Percentiles rank a stretch among this genome's conserved stretches.
These are phyloP conservation scores for Phaseolus lunatus DNA, from an alignment of 306 rosid species.

Conservation along the genomic window DNA sequence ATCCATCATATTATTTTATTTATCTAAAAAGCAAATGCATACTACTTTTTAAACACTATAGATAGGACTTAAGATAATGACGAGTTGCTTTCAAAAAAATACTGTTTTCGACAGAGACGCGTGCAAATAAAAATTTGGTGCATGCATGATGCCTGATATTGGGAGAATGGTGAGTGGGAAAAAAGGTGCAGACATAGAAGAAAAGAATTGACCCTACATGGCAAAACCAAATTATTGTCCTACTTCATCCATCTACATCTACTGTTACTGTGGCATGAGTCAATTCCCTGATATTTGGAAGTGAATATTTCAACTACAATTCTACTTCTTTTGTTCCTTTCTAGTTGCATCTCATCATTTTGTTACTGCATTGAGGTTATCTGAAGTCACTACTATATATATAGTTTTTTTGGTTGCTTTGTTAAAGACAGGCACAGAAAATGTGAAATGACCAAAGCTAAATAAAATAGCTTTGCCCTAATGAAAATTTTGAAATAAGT, in stretches of 20 bases:
- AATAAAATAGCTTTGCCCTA: too few relatives aligned
- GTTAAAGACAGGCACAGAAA: too few relatives aligned
- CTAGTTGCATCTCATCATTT: constrained; percentile 3
- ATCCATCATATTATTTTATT: too few relatives aligned
- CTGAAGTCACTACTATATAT: too few relatives aligned
- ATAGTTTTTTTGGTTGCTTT: too few relatives aligned
- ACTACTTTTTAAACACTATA: neutral
- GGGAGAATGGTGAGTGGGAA: constrained; percentile 13
- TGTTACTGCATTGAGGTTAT: neutral
- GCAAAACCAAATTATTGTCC: constrained; percentile 22
- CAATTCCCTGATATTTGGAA: constrained; percentile 18
- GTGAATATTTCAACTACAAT: neutral
- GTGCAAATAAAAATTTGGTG: neutral
- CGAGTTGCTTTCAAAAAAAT: neutral
- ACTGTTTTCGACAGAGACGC: neutral
- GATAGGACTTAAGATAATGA: neutral
- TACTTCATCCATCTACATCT: constrained; percentile 22
- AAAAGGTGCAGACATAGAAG: neutral
- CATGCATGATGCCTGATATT: constrained; percentile 34
- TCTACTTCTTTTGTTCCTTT: neutral
- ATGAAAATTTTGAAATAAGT: too few relatives aligned
- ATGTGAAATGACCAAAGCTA: too few relatives aligned
- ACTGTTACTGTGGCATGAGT: neutral
- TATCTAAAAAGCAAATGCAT: too few relatives aligned
- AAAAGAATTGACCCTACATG: neutral